These are phyloP conservation scores for Cutaneotrichosporon cutaneum DNA, from an alignment of 1,284 basidiomycete species.

Conservation along the genomic window DNA sequence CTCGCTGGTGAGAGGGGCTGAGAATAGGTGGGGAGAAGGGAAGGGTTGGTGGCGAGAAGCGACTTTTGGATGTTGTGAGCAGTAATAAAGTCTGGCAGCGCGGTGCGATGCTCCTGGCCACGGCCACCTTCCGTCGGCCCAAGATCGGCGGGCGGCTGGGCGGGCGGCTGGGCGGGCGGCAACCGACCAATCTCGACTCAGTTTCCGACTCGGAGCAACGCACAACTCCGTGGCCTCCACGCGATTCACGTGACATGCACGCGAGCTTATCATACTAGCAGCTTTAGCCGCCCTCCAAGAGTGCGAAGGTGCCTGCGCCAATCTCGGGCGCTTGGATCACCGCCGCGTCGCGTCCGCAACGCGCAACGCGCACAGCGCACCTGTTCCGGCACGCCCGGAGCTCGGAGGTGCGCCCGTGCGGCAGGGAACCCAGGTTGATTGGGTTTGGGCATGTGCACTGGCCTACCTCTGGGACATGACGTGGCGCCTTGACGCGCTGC, in stretches of 20 bases:
- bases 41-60: constrained; percentile 1
- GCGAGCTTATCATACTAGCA: neutral
- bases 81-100: neutral
- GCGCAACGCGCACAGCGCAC: neutral
- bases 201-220: no score
- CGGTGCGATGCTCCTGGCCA: neutral
- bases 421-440: neutral
- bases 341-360: neutral
- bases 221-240: no score
- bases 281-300: no score
- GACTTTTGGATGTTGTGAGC: neutral
- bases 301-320: neutral
- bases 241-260: neutral
- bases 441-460: neutral
- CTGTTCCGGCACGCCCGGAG: neutral
- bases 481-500: neutral
- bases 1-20: neutral
- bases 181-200: no score
- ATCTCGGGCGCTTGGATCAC: neutral
- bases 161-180: no score
- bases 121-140: no score
- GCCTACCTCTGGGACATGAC: neutral
- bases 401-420: neutral
- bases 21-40: constrained; percentile 3
- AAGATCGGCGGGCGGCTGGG: no score